Conservation (phyloP, 2,329 filamentous ascomycete genomes). For the Xylaria sp. region DNA sequence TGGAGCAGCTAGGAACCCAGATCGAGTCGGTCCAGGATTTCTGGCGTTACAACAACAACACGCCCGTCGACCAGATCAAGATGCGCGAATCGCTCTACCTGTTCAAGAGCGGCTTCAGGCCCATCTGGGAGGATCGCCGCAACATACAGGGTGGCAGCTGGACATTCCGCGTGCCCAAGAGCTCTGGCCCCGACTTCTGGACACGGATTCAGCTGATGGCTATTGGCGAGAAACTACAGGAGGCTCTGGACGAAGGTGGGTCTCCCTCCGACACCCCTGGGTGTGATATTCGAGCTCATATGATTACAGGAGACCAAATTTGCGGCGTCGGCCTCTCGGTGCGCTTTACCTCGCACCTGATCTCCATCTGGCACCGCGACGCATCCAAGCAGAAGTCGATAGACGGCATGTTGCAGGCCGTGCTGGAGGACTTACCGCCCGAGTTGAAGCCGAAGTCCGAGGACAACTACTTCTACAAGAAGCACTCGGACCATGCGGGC, state of each 20-base stretch:
- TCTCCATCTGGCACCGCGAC: slow-evolving; percentile 93
- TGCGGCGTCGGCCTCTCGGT: slow-evolving; percentile 87
- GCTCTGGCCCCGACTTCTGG: slow-evolving; percentile 73
- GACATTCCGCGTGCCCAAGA: slow-evolving; percentile 89
- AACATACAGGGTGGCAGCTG: slow-evolving; percentile 86
- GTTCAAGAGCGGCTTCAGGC: slow-evolving; percentile 77
- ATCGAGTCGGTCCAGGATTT: slow-evolving; percentile 85
- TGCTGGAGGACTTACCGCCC: slow-evolving; percentile 72
- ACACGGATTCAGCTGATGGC: slow-evolving; percentile 79
- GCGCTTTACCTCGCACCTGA: slow-evolving; percentile 85
- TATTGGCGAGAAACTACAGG: slow-evolving; percentile 79
- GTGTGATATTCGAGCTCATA: not conserved
- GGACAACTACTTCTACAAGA: slow-evolving; percentile 85
- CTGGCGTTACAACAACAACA: slow-evolving; percentile 82
- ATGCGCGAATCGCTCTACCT: slow-evolving; percentile 78
- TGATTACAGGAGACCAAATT: slow-evolving; percentile 73
- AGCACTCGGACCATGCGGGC: slow-evolving; percentile 83
- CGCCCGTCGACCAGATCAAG: slow-evolving; percentile 73
- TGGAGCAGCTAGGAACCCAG: slow-evolving; percentile 64
- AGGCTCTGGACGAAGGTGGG: slow-evolving; percentile 70
- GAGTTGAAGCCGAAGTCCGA: slow-evolving; percentile 73
- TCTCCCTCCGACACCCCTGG: slow-evolving; percentile 13
- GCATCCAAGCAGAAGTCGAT: slow-evolving; percentile 78
- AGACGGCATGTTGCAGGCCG: slow-evolving; percentile 70
- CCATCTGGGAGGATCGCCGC: slow-evolving; percentile 83